Conservation (phyloP, 2,329 filamentous ascomycete genomes). For the Aspergillus melleus region DNA sequence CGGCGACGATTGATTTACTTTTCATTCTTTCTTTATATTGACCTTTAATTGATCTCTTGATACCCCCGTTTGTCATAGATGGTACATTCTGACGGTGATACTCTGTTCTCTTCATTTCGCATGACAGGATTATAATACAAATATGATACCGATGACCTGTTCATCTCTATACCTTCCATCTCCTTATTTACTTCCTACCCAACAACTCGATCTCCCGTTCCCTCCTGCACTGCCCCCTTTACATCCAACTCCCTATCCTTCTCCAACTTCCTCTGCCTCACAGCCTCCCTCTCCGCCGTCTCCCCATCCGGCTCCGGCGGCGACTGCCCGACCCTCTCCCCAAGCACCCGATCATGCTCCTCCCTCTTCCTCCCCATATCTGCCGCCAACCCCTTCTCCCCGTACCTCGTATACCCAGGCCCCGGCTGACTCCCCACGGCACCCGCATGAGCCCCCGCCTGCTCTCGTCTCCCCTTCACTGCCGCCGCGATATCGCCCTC, state of each 20-base stretch:
- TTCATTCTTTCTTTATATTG: slow-evolving; percentile 1
- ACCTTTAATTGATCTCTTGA: slow-evolving; percentile 8
- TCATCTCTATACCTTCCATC: not conserved
- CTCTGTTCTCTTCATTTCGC: not conserved
- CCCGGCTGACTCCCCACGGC: slow-evolving; percentile 32
- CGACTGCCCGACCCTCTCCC: slow-evolving; percentile 24
- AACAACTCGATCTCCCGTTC: slow-evolving; percentile 30
- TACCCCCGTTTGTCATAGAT: slow-evolving; percentile 10
- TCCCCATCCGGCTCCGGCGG: slow-evolving; percentile 20
- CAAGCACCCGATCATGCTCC: slow-evolving; percentile 35
- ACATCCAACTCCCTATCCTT: slow-evolving; percentile 31
- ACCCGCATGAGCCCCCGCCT: slow-evolving; percentile 38
- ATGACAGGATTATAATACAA: slow-evolving; percentile 1
- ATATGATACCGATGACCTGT: not conserved
- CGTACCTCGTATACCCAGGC: slow-evolving; percentile 31
- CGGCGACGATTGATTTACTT: slow-evolving; percentile 26
- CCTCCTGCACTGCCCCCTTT: slow-evolving; percentile 26
- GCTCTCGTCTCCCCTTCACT: slow-evolving; percentile 25
- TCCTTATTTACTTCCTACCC: slow-evolving; percentile 24
- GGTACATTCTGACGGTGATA: not conserved
- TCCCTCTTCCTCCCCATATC: slow-evolving; percentile 36
- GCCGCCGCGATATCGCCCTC: slow-evolving; percentile 37
- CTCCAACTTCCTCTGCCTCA: slow-evolving; percentile 28
- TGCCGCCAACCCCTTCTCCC: slow-evolving; percentile 34
- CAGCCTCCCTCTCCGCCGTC: slow-evolving; percentile 25